Evolutionary conservation across 2,329 filamentous ascomycete genomes (phyloP).

Genomic region (Trichoderma semiorbis): DNA sequence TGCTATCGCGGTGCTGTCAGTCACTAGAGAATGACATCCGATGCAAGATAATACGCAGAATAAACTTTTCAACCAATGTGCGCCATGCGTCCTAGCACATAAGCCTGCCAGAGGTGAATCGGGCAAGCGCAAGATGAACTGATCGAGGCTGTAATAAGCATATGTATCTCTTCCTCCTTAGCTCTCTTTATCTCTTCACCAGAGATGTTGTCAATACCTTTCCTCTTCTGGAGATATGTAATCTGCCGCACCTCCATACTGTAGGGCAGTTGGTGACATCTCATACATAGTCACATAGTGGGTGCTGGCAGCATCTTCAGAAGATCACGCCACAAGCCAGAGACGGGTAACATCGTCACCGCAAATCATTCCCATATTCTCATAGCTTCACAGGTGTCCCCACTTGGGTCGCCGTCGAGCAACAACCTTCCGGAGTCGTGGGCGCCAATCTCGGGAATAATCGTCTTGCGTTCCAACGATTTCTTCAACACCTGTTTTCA

Average conservation of each 20-base stretch:
- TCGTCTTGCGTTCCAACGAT: background rate
- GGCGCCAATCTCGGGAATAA: background rate
- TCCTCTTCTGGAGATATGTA: background rate
- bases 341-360: background rate
- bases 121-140: background rate
- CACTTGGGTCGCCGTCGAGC: background rate
- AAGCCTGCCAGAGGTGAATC: background rate
- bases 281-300: background rate
- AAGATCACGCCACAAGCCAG: background rate
- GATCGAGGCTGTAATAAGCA: background rate
- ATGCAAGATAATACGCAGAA: background rate
- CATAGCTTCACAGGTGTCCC: background rate
- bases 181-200: background rate
- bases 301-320: background rate
- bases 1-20: background rate
- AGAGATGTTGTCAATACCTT: background rate
- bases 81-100: background rate
- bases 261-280: background rate
- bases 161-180: background rate
- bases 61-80: background rate
- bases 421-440: background rate
- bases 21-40: background rate
- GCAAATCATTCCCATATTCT: background rate
- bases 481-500: background rate
- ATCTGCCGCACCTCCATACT: background rate